Percentiles rank a stretch among this genome's conserved stretches.
These are phyloP conservation scores for Dalechampia spathulata DNA, from an alignment of 441 rosid genomes.

Conservation along the genomic window DNA sequence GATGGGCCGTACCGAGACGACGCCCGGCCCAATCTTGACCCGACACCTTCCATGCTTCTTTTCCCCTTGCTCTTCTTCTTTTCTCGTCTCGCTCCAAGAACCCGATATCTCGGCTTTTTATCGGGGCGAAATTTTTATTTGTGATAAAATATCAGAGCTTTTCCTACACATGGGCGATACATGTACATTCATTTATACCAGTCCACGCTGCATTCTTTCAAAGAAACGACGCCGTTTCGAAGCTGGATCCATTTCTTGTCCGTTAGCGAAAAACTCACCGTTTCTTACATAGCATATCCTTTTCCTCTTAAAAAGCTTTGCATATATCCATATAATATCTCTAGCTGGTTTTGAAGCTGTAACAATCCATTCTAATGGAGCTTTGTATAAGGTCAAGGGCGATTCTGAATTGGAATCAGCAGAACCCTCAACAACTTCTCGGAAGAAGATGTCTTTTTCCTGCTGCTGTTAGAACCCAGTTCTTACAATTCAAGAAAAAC, in stretches of 20 bases:
- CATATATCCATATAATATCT: no score
- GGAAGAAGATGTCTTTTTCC: slow-evolving; percentile 8
- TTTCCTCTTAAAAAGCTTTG: neutral
- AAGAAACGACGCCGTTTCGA: neutral
- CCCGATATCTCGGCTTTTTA: slow-evolving; percentile 8
- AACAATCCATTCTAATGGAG: no score
- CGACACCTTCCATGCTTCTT: slow-evolving; percentile 78
- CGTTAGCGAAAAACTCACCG: neutral
- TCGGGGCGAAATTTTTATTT: neutral
- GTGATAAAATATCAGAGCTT: neutral
- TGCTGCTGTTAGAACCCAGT: slow-evolving; percentile 16
- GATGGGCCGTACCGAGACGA: slow-evolving; percentile 91
- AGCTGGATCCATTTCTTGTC: neutral
- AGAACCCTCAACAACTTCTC: slow-evolving; percentile 4
- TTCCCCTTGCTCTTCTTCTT: neutral
- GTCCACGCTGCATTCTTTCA: no score
- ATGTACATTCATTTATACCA: no score
- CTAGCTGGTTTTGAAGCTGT: no score
- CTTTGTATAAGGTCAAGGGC: slow-evolving; percentile 41
- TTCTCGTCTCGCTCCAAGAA: slow-evolving; percentile 7
- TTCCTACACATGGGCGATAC: neutral
- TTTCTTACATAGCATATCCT: neutral
- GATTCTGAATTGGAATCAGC: slow-evolving; percentile 19
- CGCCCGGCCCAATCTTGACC: slow-evolving; percentile 83
- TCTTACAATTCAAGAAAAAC: slow-evolving; percentile 24